Base-by-base conservation (phyloP, 2,329 filamentous ascomycete genomes). In the Paraphoma chrysanthemicola region DNA sequence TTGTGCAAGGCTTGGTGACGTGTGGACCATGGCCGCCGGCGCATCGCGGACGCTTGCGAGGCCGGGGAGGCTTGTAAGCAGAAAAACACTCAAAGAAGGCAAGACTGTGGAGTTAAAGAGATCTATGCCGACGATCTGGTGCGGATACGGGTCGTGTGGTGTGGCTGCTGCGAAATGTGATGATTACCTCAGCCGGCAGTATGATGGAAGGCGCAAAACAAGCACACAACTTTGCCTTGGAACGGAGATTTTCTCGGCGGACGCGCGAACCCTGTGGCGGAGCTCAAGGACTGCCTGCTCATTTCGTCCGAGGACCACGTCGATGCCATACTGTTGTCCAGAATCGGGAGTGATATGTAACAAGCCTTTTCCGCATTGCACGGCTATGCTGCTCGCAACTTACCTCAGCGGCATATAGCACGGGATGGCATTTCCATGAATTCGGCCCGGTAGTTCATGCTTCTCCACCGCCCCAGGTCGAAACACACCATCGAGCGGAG, bases 1-100 rank as follows among this genome's bases (percentile, higher is more conserved):
- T 51, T 23, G 48, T 29, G 31, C 45, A 53, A 54, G 48, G 52
- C 50, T 53, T 33, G 48, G 49, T 16, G n/a, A 16, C 28, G 28
- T 44, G 42, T 38, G n/a, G n/a, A 11, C 33, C 10, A 11, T n/a
- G 33, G 33, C 33, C 10, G n/a, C n/a, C 33, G 10, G 33, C 10
- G 33, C 33, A n/a, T 11, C 33, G 10, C 10, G 10, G 33, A 38
- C n/a, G 10, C n/a, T n/a, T n/a, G n/a, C 33, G 33, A 23, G 23
- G 23, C 23, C 23, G 23, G 23, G 23, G 23, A 23, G 23, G 23
- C 23, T 23, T 23, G 23, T 23, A 23, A 23, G 23, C 23, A 23
- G 23, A 36, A 36, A 36, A 36, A 2, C 14, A 14, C 9, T 36
- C 33, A 36, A 36, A 36, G 33, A 14, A 14, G 33, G 33, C 9